Evolutionary conservation across 2,329 filamentous ascomycete species (phyloP).

Genomic region (Apiospora malaysiana): DNA sequence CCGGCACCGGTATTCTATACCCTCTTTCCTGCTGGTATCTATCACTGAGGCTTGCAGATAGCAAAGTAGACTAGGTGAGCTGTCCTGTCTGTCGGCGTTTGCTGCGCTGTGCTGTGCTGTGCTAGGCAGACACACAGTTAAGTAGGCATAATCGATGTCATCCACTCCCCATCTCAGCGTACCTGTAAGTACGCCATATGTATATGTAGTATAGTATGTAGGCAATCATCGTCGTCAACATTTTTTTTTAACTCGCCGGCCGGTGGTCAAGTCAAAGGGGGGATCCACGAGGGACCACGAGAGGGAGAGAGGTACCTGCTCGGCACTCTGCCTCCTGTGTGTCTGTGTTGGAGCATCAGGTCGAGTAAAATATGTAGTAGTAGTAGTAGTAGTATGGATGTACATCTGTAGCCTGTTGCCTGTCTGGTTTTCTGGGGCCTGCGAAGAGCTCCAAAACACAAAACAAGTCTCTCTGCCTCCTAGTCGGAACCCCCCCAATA

Average conservation of each 20-base stretch:
- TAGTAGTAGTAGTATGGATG: no score
- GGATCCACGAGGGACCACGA: not conserved
- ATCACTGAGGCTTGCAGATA: no score
- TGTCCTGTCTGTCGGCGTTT: not conserved
- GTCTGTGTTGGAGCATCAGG: not conserved
- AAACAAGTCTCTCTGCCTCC: constrained; percentile 9
- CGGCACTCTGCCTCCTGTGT: no score
- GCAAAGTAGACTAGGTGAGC: not conserved
- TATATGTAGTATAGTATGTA: no score
- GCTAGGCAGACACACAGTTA: not conserved
- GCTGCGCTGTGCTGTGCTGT: not conserved
- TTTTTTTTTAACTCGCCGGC: no score
- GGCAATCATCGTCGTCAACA: no score
- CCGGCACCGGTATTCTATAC: not conserved
- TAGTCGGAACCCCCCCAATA: constrained; percentile 12
- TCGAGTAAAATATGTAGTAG: no score
- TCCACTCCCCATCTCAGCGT: not conserved
- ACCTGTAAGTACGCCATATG: no score
- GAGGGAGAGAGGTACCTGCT: not conserved
- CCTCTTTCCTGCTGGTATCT: no score
- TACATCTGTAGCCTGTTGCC: no score
- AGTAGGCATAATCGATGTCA: not conserved
- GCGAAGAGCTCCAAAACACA: not conserved
- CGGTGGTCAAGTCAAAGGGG: not conserved
- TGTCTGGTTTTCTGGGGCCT: not conserved